Conservation (phyloP, 177 flowering plant species). For the Telopea speciosissima region DNA sequence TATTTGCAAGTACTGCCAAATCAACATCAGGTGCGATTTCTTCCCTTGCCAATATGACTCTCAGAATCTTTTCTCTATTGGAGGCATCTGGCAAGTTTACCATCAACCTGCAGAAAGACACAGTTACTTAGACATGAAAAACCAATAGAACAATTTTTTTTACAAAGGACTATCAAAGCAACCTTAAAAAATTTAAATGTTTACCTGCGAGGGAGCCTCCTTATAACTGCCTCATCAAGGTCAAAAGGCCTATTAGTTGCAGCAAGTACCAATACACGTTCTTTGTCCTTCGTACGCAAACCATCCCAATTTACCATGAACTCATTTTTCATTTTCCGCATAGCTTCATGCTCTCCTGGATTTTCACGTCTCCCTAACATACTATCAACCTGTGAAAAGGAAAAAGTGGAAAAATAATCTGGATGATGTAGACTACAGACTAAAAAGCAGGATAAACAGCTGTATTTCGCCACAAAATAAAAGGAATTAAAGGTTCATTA, state of each 20-base stretch:
- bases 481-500: neutral
- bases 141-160: too few species aligned
- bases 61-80: slow-evolving; percentile 71
- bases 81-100: slow-evolving; percentile 84
- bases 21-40: slow-evolving; percentile 70
- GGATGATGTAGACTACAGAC: neutral
- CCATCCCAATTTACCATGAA: slow-evolving; percentile 99
- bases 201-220: slow-evolving; percentile 92
- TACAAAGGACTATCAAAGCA: neutral
- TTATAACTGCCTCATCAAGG: slow-evolving; percentile 93
- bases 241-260: slow-evolving; percentile 98
- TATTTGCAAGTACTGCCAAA: slow-evolving; percentile 62
- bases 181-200: neutral
- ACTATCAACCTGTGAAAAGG: slow-evolving; percentile 73
- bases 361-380: slow-evolving; percentile 93
- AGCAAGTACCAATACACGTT: slow-evolving; percentile 86
- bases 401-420: neutral
- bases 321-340: slow-evolving; percentile 97
- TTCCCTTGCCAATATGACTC: slow-evolving; percentile 79
- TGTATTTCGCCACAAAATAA: neutral
- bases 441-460: neutral
- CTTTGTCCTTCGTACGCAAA: slow-evolving; percentile 83
- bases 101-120: slow-evolving; percentile 60
- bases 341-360: slow-evolving; percentile 96
- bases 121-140: neutral